phyloP scores from a whole-genome alignment of 208 protist genomes.

The Leishmania tarentolae region DNA sequence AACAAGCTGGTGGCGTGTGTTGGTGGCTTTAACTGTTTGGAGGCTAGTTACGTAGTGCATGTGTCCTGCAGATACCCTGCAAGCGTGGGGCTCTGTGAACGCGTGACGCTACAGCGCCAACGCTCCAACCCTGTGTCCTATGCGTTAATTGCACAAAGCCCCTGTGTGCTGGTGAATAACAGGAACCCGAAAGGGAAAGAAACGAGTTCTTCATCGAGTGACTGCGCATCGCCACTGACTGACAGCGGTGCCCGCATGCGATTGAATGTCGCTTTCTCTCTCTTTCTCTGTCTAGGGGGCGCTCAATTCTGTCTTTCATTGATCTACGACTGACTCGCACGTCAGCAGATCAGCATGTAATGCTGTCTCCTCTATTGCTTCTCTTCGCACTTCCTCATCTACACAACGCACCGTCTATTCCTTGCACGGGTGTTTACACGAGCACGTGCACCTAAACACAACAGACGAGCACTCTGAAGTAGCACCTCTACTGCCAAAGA shows the following conservation, averaged over 20 bases:
- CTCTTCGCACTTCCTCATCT: background rate
- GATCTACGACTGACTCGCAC: background rate
- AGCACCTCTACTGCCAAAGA: background rate
- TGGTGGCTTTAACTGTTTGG: no score
- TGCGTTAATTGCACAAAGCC: background rate
- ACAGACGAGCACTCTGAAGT: background rate
- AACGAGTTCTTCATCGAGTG: background rate
- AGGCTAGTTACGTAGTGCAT: background rate
- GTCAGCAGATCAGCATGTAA: background rate
- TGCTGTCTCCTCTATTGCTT: background rate
- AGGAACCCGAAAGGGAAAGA: background rate
- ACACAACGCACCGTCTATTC: background rate
- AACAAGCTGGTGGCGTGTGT: background rate
- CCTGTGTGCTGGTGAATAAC: background rate
- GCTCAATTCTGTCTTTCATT: background rate
- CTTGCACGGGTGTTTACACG: background rate
- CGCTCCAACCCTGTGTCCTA: background rate
- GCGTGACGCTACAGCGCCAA: background rate
- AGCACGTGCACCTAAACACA: background rate
- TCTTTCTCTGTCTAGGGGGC: background rate
- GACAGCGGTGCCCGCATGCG: background rate
- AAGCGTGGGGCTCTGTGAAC: background rate
- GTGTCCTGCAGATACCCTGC: background rate
- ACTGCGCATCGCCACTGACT: background rate
- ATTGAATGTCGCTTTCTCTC: background rate